Conservation (phyloP, 202 grass and related monocot species). For the Miscanthus sacchariflorus region DNA sequence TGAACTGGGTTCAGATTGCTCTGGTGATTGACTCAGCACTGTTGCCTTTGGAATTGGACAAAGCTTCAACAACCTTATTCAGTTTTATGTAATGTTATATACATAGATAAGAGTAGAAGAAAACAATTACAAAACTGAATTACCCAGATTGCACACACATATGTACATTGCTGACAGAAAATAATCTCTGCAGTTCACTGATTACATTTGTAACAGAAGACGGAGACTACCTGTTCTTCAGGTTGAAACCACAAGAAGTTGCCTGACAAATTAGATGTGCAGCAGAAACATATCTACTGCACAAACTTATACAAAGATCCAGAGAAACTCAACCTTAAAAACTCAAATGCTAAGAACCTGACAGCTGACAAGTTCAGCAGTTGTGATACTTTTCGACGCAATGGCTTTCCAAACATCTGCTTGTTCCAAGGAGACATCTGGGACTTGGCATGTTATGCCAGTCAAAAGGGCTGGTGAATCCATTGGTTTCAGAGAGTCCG, state of each 20-base stretch:
- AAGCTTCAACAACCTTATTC: background rate
- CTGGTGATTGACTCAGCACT: background rate
- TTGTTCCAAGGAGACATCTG: slow-evolving; percentile 21
- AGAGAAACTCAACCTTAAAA: slow-evolving; percentile 13
- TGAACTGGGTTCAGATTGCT: background rate
- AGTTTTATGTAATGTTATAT: slow-evolving; percentile 2
- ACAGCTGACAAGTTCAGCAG: slow-evolving; percentile 74
- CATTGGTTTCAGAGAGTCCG: slow-evolving; percentile 29
- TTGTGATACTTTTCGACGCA: slow-evolving; percentile 56
- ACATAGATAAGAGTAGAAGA: slow-evolving; percentile 6
- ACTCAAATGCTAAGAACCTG: slow-evolving; percentile 70
- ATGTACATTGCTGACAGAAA: background rate
- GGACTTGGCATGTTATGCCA: slow-evolving; percentile 42
- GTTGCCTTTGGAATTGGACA: slow-evolving; percentile 27
- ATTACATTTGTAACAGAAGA: slow-evolving; percentile 22
- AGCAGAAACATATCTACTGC: slow-evolving; percentile 9
- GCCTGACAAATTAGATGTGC: slow-evolving; percentile 21
- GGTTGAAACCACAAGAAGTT: slow-evolving; percentile 24
- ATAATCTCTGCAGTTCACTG: slow-evolving; percentile 12
- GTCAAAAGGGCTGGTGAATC: slow-evolving; percentile 22
- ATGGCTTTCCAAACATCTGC: slow-evolving; percentile 68
- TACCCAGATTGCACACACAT: background rate
- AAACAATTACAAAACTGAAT: slow-evolving; percentile 20
- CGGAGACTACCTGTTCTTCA: background rate
- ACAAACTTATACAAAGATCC: slow-evolving; percentile 6